These are phyloP conservation scores for Limnanthes douglasii DNA, from an alignment of 345 rosid species.

Conservation along the genomic window DNA sequence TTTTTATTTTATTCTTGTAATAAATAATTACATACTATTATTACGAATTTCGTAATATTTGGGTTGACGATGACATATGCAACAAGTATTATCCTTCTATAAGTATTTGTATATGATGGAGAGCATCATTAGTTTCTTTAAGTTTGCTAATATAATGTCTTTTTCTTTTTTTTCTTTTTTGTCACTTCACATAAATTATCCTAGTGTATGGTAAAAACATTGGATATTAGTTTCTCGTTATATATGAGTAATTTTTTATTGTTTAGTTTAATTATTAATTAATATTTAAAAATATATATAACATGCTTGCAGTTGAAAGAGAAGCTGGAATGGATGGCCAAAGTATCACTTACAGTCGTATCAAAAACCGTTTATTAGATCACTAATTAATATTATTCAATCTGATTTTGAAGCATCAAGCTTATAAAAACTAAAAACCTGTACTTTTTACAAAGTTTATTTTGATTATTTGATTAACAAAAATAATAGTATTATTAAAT, in stretches of 20 bases:
- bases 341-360: constrained; percentile 77
- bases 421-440: too few species aligned
- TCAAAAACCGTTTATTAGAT: constrained; percentile 95
- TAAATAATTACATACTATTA: background rate
- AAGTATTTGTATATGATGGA: constrained; percentile 99
- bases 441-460: too few species aligned
- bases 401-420: too few species aligned
- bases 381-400: constrained; percentile 80
- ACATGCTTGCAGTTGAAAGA: constrained; percentile 79
- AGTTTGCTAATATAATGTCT: constrained; percentile 87
- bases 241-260: background rate
- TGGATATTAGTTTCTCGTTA: too few species aligned
- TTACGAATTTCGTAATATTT: background rate
- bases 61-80: constrained; percentile 33
- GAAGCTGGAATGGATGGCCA: constrained; percentile 99
- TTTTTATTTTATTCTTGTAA: background rate
- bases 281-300: background rate
- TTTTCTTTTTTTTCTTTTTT: background rate
- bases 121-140: constrained; percentile 87
- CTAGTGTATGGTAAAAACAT: too few species aligned
- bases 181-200: too few species aligned
- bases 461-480: too few species aligned
- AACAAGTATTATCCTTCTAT: constrained; percentile 98
- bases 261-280: background rate
- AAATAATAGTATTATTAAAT: too few species aligned